Percentiles rank a stretch among this genome's conserved stretches.
Evolutionary conservation across 768 basidiomycete species (phyloP).

Genomic region (Tubosaeta sp.): DNA sequence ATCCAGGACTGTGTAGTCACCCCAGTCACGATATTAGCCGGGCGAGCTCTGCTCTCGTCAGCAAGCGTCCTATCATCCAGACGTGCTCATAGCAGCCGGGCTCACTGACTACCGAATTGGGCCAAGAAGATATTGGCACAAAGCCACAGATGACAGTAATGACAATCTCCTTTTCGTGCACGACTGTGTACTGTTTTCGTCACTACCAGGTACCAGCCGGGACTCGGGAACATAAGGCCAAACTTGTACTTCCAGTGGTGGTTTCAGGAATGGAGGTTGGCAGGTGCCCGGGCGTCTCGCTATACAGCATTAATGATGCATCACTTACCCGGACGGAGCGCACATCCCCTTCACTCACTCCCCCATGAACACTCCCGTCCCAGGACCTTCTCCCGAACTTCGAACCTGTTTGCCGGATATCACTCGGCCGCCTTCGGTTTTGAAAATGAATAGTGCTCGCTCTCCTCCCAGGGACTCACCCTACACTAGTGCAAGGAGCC

Average conservation of each 20-base stretch:
- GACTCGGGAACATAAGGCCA: constrained; percentile 28
- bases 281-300: too few species aligned
- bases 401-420: not conserved
- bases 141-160: not conserved
- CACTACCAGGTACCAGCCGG: constrained; percentile 48
- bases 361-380: too few species aligned
- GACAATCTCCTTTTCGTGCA: constrained; percentile 31
- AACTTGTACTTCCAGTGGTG: too few species aligned
- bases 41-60: constrained; percentile 47
- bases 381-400: too few species aligned
- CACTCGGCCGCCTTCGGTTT: not conserved
- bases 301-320: too few species aligned
- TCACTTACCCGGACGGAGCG: not conserved
- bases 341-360: not conserved
- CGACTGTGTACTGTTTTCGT: constrained; percentile 62
- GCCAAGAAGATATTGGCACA: constrained; percentile 51
- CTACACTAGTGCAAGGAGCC: constrained; percentile 1
- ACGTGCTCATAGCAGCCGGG: constrained; percentile 38
- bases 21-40: too few species aligned
- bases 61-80: constrained; percentile 55
- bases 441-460: not conserved
- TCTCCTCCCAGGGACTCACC: constrained; percentile 8
- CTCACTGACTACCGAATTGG: constrained; percentile 49
- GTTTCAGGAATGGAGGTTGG: too few species aligned
- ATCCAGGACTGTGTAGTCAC: too few species aligned